phyloP scores from a whole-genome alignment of 768 basidiomycete genomes.

The Lyophyllum shimeji region DNA sequence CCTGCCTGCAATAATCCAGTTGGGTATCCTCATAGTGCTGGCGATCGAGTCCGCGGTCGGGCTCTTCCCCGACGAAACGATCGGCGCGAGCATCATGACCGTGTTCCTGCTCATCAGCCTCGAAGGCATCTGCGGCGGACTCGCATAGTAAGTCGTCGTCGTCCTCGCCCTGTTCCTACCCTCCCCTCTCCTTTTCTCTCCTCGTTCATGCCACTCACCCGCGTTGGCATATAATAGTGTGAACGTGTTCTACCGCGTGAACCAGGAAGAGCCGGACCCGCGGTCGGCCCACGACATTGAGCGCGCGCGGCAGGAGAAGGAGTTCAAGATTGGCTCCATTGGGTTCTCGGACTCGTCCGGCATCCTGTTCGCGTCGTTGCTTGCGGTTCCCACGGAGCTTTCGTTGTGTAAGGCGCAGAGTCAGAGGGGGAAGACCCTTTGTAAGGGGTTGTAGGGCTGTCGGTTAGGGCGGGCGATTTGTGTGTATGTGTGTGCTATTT shows the following conservation, averaged over 20 bases:
- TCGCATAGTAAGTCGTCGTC: slow-evolving; percentile 71
- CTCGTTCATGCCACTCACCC: not conserved
- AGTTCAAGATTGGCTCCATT: slow-evolving; percentile 89
- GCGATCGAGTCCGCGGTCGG: slow-evolving; percentile 59
- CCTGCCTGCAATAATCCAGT: slow-evolving; percentile 68
- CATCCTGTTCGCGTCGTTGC: slow-evolving; percentile 60
- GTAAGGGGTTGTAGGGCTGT: slow-evolving; percentile 33
- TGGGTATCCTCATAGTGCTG: slow-evolving; percentile 52
- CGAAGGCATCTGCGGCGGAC: slow-evolving; percentile 92
- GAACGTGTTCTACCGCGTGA: slow-evolving; percentile 83
- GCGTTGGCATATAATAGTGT: too few species aligned
- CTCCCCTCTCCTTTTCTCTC: not conserved
- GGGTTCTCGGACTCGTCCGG: slow-evolving; percentile 84
- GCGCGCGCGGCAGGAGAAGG: slow-evolving; percentile 70
- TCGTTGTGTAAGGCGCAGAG: slow-evolving; percentile 75
- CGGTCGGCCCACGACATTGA: slow-evolving; percentile 49
- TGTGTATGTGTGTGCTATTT: too few species aligned
- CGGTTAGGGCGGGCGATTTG: too few species aligned
- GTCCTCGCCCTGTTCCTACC: not conserved
- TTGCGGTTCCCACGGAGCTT: slow-evolving; percentile 76
- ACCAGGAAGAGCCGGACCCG: slow-evolving; percentile 62
- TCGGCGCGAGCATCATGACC: slow-evolving; percentile 45
- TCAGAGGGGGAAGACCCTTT: slow-evolving; percentile 66
- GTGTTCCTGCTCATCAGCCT: slow-evolving; percentile 77
- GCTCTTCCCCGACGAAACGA: slow-evolving; percentile 44